Evolutionary conservation across 176 grass and related monocot genomes (phyloP), one percentile per base, ranked within the genome.

Genomic region (Lolium perenne): DNA sequence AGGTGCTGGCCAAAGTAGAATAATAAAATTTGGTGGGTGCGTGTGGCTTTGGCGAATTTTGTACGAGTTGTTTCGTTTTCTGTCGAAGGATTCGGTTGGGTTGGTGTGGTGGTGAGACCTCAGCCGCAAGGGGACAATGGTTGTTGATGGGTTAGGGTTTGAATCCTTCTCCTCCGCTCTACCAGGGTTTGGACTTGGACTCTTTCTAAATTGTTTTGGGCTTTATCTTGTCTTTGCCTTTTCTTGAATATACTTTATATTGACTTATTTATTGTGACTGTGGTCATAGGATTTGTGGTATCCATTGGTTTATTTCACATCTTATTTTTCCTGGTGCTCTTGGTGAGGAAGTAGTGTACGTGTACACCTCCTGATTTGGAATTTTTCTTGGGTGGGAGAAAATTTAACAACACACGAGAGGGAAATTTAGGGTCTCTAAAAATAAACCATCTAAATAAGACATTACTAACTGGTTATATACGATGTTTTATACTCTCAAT

Each of bases 11-110:
- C 35, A 71, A 14, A 17, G 79, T 18, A 18, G 54, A 10, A 68
- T 85, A 73, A 85, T 85, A 73, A 85, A 81, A 23, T 59, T 35
- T 35, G 32, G 10, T 49, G 71, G 62, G 76, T 41, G 75, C 56
- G 78, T 16, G 70, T 32, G 58, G 57, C 47, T 74, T 4, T 6
- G 10, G 38, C 4, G 16, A 26, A 25, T 75, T 49, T 51, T 43
- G 41, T 43, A 41, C 17, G 38, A 20, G 68, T 46, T 21, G 4
- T 43, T 43, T 43, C 41, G 41, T 43, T 43, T 43, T 43, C 41
- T 43, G 41, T 43, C 41, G 7, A 43, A 43, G 41, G 41, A 10
- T 3, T 74, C 0, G 59, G n/a, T 23, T 21, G 58, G 69, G 46
- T 38, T 26, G 61, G 32, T 35, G 32, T 35, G 32, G 41, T 43